Conservation (phyloP, 352 stramenopile genomes). For the Pythium rhizo-oryzae region DNA sequence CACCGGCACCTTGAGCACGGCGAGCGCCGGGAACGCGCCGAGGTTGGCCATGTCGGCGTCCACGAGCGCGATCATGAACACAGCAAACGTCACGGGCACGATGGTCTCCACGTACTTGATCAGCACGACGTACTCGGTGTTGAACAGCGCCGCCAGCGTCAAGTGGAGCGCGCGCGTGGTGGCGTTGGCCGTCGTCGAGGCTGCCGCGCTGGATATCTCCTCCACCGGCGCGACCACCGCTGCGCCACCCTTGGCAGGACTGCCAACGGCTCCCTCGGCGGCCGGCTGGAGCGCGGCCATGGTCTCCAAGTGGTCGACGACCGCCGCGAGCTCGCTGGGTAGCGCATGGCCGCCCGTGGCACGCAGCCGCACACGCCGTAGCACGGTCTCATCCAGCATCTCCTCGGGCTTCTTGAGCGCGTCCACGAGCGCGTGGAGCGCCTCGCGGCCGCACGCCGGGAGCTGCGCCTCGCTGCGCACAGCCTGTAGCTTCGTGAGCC, state of each 20-base stretch:
- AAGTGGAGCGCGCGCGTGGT: constrained; percentile 2
- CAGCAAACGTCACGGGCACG: constrained; percentile 4
- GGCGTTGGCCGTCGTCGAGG: background rate
- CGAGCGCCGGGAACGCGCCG: background rate
- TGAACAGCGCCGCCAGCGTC: constrained; percentile 23
- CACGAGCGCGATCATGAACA: constrained; percentile 9
- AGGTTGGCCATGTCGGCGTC: constrained; percentile 1
- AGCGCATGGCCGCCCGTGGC: constrained; percentile 4
- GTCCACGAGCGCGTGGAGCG: constrained; percentile 13
- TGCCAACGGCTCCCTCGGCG: background rate
- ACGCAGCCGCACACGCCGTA: constrained; percentile 2
- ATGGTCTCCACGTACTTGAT: constrained; percentile 32
- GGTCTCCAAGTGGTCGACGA: constrained; percentile 17
- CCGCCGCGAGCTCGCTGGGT: constrained; percentile 3
- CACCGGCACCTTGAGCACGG: constrained; percentile 3
- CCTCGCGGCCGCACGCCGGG: background rate
- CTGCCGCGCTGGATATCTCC: background rate
- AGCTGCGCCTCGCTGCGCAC: constrained; percentile 2
- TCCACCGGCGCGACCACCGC: background rate
- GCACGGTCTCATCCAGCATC: constrained; percentile 12
- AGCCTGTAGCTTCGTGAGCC: constrained; percentile 4
- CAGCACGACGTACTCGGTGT: constrained; percentile 28
- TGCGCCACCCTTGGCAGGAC: background rate
- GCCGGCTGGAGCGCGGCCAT: constrained; percentile 10
- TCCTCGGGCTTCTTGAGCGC: constrained; percentile 9